Percentiles rank a stretch among this genome's conserved stretches.
Conservation (phyloP, 1,284 basidiomycete species). For the Apiotrichum mycotoxinovorans region DNA sequence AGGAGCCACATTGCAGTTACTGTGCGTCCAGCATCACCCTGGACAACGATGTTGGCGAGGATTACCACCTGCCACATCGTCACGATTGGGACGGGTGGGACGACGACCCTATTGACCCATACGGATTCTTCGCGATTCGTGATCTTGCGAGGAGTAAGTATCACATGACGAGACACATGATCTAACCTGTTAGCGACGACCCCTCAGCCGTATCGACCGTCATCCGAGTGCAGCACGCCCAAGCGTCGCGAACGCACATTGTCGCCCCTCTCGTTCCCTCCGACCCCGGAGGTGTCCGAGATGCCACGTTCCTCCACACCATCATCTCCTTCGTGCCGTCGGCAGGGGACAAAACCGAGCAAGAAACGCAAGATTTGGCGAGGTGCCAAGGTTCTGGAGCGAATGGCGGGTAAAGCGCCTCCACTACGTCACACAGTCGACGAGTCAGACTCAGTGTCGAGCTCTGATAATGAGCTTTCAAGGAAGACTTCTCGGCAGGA, state of each 20-base stretch:
- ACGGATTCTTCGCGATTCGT: background rate
- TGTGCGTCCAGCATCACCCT: too few species aligned
- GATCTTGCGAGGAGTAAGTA: background rate
- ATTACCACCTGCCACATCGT: background rate
- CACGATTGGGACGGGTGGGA: background rate
- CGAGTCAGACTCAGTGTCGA: background rate
- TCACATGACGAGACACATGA: background rate
- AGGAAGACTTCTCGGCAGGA: background rate
- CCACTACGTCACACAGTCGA: background rate
- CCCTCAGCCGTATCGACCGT: background rate
- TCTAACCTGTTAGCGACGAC: background rate
- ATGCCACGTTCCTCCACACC: background rate
- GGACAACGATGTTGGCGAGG: background rate
- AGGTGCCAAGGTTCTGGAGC: background rate
- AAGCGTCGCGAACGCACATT: background rate
- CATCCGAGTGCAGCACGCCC: background rate
- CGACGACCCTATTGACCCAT: background rate
- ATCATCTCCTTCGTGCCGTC: background rate
- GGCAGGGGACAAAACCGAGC: constrained; percentile 36
- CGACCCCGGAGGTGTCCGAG: background rate
- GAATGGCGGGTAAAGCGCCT: background rate
- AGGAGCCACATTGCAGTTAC: too few species aligned
- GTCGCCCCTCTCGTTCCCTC: background rate
- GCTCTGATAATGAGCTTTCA: background rate
- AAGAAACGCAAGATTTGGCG: background rate